A percentile compares a stretch with the other conserved stretches of the same genome.
Conservation (phyloP, 345 rosid species). For the Gossypium thurberi region DNA sequence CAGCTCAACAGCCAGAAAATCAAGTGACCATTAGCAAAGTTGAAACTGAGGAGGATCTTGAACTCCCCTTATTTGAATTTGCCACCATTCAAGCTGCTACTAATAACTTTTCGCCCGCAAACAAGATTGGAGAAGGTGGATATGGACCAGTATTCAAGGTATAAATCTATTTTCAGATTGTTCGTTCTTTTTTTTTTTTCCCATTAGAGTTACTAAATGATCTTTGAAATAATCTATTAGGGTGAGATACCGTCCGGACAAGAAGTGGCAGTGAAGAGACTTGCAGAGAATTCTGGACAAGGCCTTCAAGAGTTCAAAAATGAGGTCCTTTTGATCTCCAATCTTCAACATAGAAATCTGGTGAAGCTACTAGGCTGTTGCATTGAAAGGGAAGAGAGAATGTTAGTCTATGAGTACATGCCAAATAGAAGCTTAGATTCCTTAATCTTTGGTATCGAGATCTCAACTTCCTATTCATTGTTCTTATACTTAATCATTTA, state of each 20-base stretch:
- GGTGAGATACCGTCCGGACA: neutral
- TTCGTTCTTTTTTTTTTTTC: neutral
- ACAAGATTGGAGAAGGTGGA: constrained; percentile 23
- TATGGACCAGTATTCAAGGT: constrained; percentile 45
- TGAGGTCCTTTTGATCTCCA: constrained; percentile 24
- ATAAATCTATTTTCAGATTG: neutral
- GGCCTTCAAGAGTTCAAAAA: constrained; percentile 37
- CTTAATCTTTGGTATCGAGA: constrained; percentile 22
- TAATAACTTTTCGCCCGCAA: constrained; percentile 12
- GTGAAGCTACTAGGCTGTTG: constrained; percentile 33
- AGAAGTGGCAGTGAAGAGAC: constrained; percentile 3
- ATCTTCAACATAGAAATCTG: constrained; percentile 39
- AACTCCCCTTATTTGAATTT: constrained; percentile 16
- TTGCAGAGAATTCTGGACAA: constrained; percentile 17
- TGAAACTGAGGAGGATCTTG: constrained; percentile 8
- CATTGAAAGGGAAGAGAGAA: constrained; percentile 23
- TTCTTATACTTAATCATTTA: neutral
- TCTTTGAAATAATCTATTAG: neutral
- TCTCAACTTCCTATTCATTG: neutral
- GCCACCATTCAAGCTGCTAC: constrained; percentile 7
- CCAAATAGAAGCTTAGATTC: constrained; percentile 29
- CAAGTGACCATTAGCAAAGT: constrained; percentile 2
- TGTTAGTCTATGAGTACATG: constrained; percentile 24
- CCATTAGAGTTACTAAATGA: neutral
- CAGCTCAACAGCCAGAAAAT: constrained; percentile 8